phyloP scores from a whole-genome alignment of 306 rosid genomes.

The Lotus japonicus region DNA sequence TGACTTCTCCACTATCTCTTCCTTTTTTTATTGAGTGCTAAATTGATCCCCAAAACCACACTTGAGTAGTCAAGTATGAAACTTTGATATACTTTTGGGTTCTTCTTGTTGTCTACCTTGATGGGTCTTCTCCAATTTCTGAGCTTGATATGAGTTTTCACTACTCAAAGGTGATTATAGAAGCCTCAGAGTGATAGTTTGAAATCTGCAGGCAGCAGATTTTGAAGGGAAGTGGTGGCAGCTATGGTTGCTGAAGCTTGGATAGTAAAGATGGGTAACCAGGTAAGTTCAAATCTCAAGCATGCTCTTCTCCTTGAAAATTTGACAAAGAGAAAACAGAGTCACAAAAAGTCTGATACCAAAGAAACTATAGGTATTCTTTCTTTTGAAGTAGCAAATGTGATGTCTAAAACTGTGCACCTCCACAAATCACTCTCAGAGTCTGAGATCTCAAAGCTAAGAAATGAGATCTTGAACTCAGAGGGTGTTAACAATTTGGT shows the following conservation, averaged over 20 bases:
- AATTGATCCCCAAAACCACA: not conserved
- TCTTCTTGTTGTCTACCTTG: not conserved
- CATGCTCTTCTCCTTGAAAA: slow-evolving; percentile 65
- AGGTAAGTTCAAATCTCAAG: slow-evolving; percentile 76
- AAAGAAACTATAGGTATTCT: slow-evolving; percentile 66
- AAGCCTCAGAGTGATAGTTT: no score
- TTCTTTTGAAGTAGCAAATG: slow-evolving; percentile 83
- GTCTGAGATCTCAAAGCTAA: slow-evolving; percentile 77
- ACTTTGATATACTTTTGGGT: not conserved
- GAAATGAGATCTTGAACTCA: slow-evolving; percentile 62
- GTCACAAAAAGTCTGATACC: slow-evolving; percentile 11
- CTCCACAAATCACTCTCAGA: slow-evolving; percentile 67
- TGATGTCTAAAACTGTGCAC: slow-evolving; percentile 72
- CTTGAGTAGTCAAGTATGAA: slow-evolving; percentile 6
- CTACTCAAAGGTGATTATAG: slow-evolving; percentile 16
- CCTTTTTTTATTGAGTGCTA: slow-evolving; percentile 1
- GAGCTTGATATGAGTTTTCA: not conserved
- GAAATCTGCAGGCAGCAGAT: not conserved
- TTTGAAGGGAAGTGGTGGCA: slow-evolving; percentile 12
- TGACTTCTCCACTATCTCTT: slow-evolving; percentile 30
- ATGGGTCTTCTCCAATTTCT: slow-evolving; percentile 22
- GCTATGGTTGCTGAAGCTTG: slow-evolving; percentile 93
- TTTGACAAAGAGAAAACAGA: slow-evolving; percentile 50
- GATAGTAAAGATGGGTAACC: slow-evolving; percentile 90
- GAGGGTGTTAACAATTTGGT: slow-evolving; percentile 67